Evolutionary conservation across 192 early-diverging fungal genomes (phyloP).

Genomic region (Lobosporangium transversale): DNA sequence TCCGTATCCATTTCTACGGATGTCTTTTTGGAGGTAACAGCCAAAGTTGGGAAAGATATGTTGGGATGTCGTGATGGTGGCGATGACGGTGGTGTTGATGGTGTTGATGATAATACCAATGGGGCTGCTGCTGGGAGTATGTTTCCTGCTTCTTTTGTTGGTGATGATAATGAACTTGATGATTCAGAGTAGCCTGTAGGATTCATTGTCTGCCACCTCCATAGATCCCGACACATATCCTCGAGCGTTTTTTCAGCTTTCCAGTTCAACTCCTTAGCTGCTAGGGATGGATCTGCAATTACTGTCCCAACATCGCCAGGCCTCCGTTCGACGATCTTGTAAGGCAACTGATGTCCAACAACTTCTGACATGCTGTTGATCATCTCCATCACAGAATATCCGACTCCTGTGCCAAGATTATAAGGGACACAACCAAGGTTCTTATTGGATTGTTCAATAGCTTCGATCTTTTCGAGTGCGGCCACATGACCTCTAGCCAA

Average conservation of each 20-base stretch:
- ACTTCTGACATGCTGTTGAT: slow-evolving; percentile 78
- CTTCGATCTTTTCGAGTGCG: slow-evolving; percentile 79
- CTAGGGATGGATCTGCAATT: slow-evolving; percentile 74
- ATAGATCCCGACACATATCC: slow-evolving; percentile 66
- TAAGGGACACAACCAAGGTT: slow-evolving; percentile 76
- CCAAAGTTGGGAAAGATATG: too few species aligned
- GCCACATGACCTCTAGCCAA: slow-evolving; percentile 89
- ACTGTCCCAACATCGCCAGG: slow-evolving; percentile 87
- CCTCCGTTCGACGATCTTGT: slow-evolving; percentile 70
- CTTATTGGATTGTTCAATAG: slow-evolving; percentile 22
- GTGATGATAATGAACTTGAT: too few species aligned
- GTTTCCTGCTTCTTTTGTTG: too few species aligned
- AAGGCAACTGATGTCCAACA: slow-evolving; percentile 84
- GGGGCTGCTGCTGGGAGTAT: too few species aligned
- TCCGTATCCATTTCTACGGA: too few species aligned
- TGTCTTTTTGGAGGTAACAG: too few species aligned
- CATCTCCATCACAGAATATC: slow-evolving; percentile 89
- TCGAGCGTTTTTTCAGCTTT: slow-evolving; percentile 48
- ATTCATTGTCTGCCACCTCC: slow-evolving; percentile 64
- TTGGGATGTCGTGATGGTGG: too few species aligned
- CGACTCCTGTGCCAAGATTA: slow-evolving; percentile 91
- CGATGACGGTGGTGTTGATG: too few species aligned
- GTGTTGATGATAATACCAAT: too few species aligned
- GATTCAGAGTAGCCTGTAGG: slow-evolving; percentile 56
- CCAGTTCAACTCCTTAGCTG: slow-evolving; percentile 48